These are phyloP conservation scores for Geranomyces michiganensis DNA, from an alignment of 192 early-diverging fungal species.

Conservation along the genomic window DNA sequence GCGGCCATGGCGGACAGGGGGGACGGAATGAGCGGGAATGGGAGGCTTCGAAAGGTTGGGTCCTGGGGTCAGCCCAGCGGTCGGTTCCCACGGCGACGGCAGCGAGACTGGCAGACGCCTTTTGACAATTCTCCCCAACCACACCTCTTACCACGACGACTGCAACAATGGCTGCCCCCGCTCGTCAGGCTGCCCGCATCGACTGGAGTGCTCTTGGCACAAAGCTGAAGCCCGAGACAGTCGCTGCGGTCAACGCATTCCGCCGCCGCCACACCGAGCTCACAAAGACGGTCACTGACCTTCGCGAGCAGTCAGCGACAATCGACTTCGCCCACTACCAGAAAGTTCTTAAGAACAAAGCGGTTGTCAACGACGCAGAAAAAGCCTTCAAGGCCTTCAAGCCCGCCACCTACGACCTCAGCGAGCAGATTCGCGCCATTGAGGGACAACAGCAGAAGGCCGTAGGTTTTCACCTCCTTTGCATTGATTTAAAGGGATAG, in stretches of 20 bases:
- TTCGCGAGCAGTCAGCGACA: slow-evolving; percentile 77
- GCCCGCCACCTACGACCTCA: slow-evolving; percentile 80
- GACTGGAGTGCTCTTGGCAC: slow-evolving; percentile 88
- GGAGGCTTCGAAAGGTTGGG: too few relatives aligned
- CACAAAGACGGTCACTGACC: slow-evolving; percentile 75
- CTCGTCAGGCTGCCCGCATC: slow-evolving; percentile 68
- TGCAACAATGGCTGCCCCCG: slow-evolving; percentile 25
- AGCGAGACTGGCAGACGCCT: too few relatives aligned
- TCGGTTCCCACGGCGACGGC: too few relatives aligned
- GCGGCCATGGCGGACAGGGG: background rate
- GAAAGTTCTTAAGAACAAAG: slow-evolving; percentile 86
- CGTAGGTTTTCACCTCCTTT: slow-evolving; percentile 34
- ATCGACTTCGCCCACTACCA: slow-evolving; percentile 92
- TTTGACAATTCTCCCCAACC: too few relatives aligned
- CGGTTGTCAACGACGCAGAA: slow-evolving; percentile 87
- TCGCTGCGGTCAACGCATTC: slow-evolving; percentile 84
- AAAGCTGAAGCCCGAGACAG: slow-evolving; percentile 87
- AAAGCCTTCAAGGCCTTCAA: slow-evolving; percentile 80
- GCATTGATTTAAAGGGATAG: too few relatives aligned
- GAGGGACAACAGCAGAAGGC: slow-evolving; percentile 56
- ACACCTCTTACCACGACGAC: too few relatives aligned
- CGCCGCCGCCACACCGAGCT: slow-evolving; percentile 94
- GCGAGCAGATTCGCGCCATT: slow-evolving; percentile 75
- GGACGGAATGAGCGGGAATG: too few relatives aligned
- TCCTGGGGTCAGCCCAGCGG: too few relatives aligned